These are phyloP conservation scores for Colletotrichum musae DNA, from an alignment of 2,329 filamentous ascomycete species.

Conservation along the genomic window DNA sequence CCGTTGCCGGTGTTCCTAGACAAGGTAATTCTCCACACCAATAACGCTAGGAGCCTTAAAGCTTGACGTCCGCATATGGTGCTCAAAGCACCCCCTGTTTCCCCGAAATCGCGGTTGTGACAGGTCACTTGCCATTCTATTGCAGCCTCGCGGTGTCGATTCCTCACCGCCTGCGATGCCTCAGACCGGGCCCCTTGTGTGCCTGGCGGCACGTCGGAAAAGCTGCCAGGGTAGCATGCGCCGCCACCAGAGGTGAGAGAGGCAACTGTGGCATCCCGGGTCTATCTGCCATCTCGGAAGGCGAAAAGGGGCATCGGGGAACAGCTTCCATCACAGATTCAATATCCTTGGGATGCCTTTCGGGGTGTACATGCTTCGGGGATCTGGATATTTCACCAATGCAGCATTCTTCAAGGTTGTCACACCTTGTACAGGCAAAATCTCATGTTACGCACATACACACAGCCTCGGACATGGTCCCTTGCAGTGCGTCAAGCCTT, in stretches of 20 bases:
- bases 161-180: constrained; percentile 35
- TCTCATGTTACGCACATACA: constrained; percentile 12
- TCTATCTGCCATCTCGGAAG: too few relatives aligned
- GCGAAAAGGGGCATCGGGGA: too few relatives aligned
- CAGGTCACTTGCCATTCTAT: constrained; percentile 32
- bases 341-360: not conserved
- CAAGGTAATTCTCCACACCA: constrained; percentile 30
- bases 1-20: constrained; percentile 2
- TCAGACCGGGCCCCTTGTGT: not conserved
- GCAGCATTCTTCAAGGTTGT: constrained; percentile 29
- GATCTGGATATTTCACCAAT: constrained; percentile 6
- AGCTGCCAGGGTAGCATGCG: constrained; percentile 12
- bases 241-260: constrained; percentile 6
- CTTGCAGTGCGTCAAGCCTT: constrained; percentile 8
- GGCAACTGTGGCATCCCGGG: constrained; percentile 1
- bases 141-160: constrained; percentile 33
- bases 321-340: not conserved
- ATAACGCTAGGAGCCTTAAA: constrained; percentile 39
- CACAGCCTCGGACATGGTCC: constrained; percentile 3
- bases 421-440: constrained; percentile 6
- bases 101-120: constrained; percentile 31
- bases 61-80: constrained; percentile 24
- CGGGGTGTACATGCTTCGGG: constrained; percentile 1
- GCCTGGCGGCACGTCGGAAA: not conserved
- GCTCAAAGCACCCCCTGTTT: constrained; percentile 4